Conservation (phyloP, 2,329 filamentous ascomycete species). For the Arthrocladium fulminans region DNA sequence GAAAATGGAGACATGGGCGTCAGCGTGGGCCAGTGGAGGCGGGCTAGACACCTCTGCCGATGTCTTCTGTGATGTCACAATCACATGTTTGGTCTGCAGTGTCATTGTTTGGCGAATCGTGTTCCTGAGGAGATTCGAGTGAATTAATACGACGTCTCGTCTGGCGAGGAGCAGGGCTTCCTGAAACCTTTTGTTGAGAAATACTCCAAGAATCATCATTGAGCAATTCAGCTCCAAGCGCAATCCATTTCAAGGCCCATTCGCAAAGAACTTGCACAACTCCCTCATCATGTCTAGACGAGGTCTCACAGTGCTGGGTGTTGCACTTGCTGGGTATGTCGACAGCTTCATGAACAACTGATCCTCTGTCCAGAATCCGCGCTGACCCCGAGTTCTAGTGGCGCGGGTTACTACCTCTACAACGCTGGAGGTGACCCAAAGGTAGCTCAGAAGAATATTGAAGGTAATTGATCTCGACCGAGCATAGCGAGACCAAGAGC, state of each 20-base stretch:
- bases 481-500: neutral
- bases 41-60: no score
- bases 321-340: constrained; percentile 46
- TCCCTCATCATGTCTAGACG: constrained; percentile 20
- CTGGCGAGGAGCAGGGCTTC: no score
- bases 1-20: neutral
- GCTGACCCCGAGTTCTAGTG: constrained; percentile 29
- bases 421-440: constrained; percentile 70
- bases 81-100: neutral
- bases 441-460: constrained; percentile 74
- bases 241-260: constrained; percentile 19
- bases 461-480: constrained; percentile 49
- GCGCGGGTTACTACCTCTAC: constrained; percentile 86
- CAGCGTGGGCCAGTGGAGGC: neutral
- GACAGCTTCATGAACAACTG: neutral
- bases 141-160: neutral
- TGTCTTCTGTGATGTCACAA: neutral
- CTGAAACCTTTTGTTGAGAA: neutral
- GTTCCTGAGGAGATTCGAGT: neutral
- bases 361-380: neutral
- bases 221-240: constrained; percentile 18
- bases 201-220: constrained; percentile 13
- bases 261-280: constrained; percentile 8
- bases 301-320: constrained; percentile 43
- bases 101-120: neutral